phyloP scores from a whole-genome alignment of 345 rosid species.

The Arabidopsis suecica region DNA sequence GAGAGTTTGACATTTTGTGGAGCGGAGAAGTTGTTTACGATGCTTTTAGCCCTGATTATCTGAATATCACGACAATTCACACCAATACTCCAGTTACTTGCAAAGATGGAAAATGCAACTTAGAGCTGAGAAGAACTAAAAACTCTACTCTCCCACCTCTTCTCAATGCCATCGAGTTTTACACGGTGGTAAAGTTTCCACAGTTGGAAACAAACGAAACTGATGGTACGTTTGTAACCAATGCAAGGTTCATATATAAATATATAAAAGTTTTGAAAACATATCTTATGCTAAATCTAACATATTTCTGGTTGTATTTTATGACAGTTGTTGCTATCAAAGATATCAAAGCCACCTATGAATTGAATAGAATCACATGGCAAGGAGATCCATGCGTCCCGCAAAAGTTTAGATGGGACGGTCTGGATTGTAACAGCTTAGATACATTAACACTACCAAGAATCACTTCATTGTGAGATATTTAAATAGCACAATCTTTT shows the following conservation, averaged over 20 bases:
- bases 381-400: slow-evolving; percentile 75
- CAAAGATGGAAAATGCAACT: slow-evolving; percentile 20
- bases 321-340: slow-evolving; percentile 51
- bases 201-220: slow-evolving; percentile 10
- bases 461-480: slow-evolving; percentile 41
- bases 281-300: background rate
- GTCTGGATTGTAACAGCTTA: slow-evolving; percentile 47
- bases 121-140: slow-evolving; percentile 22
- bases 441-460: slow-evolving; percentile 27
- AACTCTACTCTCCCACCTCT: slow-evolving; percentile 33
- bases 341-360: slow-evolving; percentile 43
- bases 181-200: background rate
- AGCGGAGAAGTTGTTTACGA: background rate
- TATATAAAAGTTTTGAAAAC: background rate
- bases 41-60: slow-evolving; percentile 2
- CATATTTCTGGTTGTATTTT: background rate
- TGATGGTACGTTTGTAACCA: slow-evolving; percentile 7
- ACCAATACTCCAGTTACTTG: slow-evolving; percentile 5
- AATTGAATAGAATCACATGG: slow-evolving; percentile 49
- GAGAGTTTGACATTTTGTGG: slow-evolving; percentile 22
- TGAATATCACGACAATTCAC: background rate
- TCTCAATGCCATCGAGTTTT: slow-evolving; percentile 25
- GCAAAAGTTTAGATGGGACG: slow-evolving; percentile 45
- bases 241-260: no score
- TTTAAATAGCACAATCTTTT: background rate